These are phyloP conservation scores for Aureobasidium sp. DNA, from an alignment of 2,329 filamentous ascomycete genomes.

Conservation along the genomic window DNA sequence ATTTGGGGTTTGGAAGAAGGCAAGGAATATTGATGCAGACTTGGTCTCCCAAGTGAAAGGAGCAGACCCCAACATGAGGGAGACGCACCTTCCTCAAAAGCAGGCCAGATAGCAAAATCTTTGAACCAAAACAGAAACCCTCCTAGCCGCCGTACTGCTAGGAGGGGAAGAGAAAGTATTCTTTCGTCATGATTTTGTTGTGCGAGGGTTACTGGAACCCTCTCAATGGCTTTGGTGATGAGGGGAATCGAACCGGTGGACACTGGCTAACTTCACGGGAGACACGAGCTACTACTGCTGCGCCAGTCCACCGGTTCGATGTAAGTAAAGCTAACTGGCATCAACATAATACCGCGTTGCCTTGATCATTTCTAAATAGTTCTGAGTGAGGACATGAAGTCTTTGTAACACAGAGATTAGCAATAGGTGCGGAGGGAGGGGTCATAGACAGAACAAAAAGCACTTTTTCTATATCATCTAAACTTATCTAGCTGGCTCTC, in stretches of 20 bases:
- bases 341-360: neutral
- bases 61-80: neutral
- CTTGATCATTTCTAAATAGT: neutral
- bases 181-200: neutral
- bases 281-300: neutral
- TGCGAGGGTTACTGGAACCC: neutral
- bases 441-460: neutral
- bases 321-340: neutral
- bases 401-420: neutral
- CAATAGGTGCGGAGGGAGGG: too few relatives aligned
- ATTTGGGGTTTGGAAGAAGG: too few relatives aligned
- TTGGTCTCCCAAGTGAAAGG: too few relatives aligned
- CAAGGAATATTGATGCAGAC: too few relatives aligned
- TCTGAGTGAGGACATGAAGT: neutral
- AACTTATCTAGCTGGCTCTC: neutral
- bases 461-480: neutral
- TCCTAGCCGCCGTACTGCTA: neutral
- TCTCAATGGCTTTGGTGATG: neutral
- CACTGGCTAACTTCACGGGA: neutral
- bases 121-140: neutral
- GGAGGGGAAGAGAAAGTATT: neutral
- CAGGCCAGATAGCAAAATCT: neutral
- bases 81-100: neutral
- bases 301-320: neutral
- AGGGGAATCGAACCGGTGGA: neutral